phyloP scores from a whole-genome alignment of 331 rosid genomes.

The Quercus phellos region DNA sequence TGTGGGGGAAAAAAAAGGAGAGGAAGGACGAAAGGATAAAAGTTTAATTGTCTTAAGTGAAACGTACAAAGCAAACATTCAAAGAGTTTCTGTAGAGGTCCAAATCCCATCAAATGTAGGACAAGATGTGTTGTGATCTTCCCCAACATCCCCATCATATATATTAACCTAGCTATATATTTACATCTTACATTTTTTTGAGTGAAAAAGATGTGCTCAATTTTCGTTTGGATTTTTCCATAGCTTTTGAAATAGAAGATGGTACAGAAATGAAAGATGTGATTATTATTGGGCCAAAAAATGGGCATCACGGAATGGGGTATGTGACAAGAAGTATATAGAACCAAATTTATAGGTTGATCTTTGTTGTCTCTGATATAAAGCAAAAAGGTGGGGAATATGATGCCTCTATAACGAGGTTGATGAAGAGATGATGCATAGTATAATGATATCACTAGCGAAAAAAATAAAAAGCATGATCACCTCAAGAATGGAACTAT shows the following conservation, averaged over 20 bases:
- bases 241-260: constrained; percentile 7
- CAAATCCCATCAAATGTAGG: constrained; percentile 36
- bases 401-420: constrained; percentile 32
- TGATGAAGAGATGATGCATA: neutral
- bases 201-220: constrained; percentile 14
- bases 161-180: neutral
- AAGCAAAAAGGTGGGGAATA: constrained; percentile 35
- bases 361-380: constrained; percentile 56
- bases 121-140: constrained; percentile 32
- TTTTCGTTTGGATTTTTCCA: constrained; percentile 3
- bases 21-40: constrained; percentile 19
- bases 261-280: neutral
- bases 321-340: constrained; percentile 30
- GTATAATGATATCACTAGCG: no score
- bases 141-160: constrained; percentile 14
- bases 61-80: constrained; percentile 27
- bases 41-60: constrained; percentile 14
- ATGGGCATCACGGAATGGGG: constrained; percentile 55
- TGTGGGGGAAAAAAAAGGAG: constrained; percentile 15
- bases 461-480: no score
- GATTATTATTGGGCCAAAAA: constrained; percentile 40
- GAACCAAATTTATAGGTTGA: constrained; percentile 27
- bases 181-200: constrained; percentile 13
- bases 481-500: no score
- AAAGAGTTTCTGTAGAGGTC: constrained; percentile 19